A percentile compares a stretch with the other conserved stretches of the same genome.
phyloP scores from a whole-genome alignment of 116 monocot species.

The Trichopus zeylanicus region DNA sequence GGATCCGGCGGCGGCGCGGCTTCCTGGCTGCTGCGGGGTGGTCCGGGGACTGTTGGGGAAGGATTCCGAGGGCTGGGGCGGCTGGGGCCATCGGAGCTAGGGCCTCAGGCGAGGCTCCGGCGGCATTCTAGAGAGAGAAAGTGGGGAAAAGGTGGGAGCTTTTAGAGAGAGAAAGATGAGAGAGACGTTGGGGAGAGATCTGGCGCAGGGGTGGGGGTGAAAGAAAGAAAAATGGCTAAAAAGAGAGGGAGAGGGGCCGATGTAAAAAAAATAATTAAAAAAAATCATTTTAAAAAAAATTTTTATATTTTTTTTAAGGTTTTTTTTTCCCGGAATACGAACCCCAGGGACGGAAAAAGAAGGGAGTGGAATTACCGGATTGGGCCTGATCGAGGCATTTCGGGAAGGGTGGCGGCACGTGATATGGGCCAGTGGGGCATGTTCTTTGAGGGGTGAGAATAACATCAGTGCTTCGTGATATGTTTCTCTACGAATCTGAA shows the following conservation, averaged over 20 bases:
- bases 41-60: not conserved
- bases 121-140: conserved; percentile 1
- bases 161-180: not conserved
- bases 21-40: not conserved
- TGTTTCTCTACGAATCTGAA: too few relatives aligned
- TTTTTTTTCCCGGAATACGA: too few relatives aligned
- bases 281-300: too few relatives aligned
- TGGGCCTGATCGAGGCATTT: too few relatives aligned
- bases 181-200: conserved; percentile 1
- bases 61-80: not conserved
- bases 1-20: conserved; percentile 10
- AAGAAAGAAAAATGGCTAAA: not conserved
- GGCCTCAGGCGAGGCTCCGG: not conserved
- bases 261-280: not conserved
- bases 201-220: conserved; percentile 6
- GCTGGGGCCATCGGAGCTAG: not conserved
- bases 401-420: too few relatives aligned
- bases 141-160: not conserved
- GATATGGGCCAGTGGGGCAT: too few relatives aligned
- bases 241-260: not conserved
- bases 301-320: too few relatives aligned
- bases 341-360: too few relatives aligned
- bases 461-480: too few relatives aligned
- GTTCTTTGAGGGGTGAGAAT: too few relatives aligned
- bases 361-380: too few relatives aligned